Base-by-base conservation (phyloP, 208 protist species). In the Trypanosoma congolense region DNA sequence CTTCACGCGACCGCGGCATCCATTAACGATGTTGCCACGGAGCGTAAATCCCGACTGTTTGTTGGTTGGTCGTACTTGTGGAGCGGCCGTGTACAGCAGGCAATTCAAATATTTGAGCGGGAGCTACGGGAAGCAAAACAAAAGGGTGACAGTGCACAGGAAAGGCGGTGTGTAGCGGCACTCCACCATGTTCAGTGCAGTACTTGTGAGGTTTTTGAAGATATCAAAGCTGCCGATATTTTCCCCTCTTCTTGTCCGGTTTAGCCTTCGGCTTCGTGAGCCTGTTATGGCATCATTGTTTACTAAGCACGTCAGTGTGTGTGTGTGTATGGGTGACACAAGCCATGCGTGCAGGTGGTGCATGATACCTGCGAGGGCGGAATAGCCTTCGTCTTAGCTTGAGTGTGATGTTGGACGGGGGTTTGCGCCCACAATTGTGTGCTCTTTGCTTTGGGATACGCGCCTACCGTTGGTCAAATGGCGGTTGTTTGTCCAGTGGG, bases 21-120 rank as follows among this genome's bases (percentile, higher is more conserved):
- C 24, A 33, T 87, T 14, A 25, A 56, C 31, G 75, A 87, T 30
- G 73, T 61, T 18, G 49, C 12, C 4, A 68, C 74, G 24, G 46
- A 60, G 38, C 49, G 56, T 25, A 85, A 81, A 67, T 83, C 76
- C 54, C 76, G 77, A 4, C 45, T 87, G 14, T 91, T 91, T 45
- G 63, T 87, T 26, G 83, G 74, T 4, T 91, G 83, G 83, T 73
- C 79, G 3, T 55, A 73, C 49, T 46, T 91, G 26, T 91, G 83
- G 80, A 78, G 70, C 50, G 75, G 77, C 19, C 47, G 78, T 36
- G 48, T 51, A 3, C 18, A 19, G 9, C 56, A 56, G 9, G 83
- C 83, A 6, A 44, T 81, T 2, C 44, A 41, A 10, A 60, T 86
- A 4, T 87, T 90, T 29, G 25, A 60, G 9, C 33, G 33, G 5